Base-by-base conservation (phyloP, 78 protist genomes). In the Pelomyxa schiedti region DNA sequence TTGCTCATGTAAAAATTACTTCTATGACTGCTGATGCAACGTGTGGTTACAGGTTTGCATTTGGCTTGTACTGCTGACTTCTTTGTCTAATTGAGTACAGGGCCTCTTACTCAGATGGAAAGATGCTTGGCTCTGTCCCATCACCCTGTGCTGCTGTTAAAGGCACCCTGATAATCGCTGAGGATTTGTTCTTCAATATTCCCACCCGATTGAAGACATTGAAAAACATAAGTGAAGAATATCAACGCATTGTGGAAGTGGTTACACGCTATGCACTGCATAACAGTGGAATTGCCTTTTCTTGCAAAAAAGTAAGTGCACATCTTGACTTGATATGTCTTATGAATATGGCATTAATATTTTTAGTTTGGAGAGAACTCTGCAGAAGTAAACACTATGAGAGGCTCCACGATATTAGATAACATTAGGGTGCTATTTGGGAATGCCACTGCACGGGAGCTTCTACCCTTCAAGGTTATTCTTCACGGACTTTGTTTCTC, bases 171-270 rank as follows among this genome's bases (percentile, higher is more conserved):
- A 83, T 84, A 4, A 65, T 8, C 5, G 96, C 88, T 8, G 92
- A 93, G 64, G 98, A 95, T 78, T 86, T 97, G 53, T 97, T 97
- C 76, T 93, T 74, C 84, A 93, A 92, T 79, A 67, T 79, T 39
- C 86, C 86, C 8, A 69, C 88, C 1, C 80, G 98, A 4, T 63
- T 77, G 4, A 3, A 58, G 7, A 92, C 95, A 1, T 52, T 97
- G 53, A 73, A 65, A 30, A 58, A 79, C 5, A 22, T 81, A 3
- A 5, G 77, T 0, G 98, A 97, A 4, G 99, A 96, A 64, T 92
- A 83, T 65, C 2, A n/a, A 1, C 66, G 76, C 24, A 47, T 92
- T 2, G 66, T 76, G 2, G 86, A 87, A 24, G 80, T 95, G 4
- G 69, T 95, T n/a, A 42, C 39, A 28, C 36, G 80, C 16, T 94